These are phyloP conservation scores for Coemansia sp. DNA, from an alignment of 192 early-diverging fungal genomes.

Conservation along the genomic window DNA sequence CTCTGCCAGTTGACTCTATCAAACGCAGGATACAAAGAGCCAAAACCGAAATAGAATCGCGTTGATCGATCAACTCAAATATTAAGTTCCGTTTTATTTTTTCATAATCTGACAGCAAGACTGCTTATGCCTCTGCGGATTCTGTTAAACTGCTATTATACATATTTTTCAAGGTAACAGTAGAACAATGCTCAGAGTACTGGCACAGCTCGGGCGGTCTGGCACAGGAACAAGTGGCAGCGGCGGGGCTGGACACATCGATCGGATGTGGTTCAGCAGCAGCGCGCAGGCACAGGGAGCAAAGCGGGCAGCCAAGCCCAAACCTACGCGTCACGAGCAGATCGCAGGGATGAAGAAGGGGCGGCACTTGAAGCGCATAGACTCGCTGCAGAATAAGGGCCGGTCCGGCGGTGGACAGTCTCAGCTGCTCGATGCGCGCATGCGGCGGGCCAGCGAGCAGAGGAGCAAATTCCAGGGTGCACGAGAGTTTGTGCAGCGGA, in stretches of 20 bases:
- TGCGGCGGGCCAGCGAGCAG: constrained; percentile 35
- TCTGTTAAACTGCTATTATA: not conserved
- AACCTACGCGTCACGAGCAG: constrained; percentile 18
- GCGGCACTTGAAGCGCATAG: constrained; percentile 21
- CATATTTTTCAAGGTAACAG: too few relatives aligned
- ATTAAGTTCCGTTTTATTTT: too few relatives aligned
- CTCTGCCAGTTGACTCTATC: constrained; percentile 13
- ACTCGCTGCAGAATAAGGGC: constrained; percentile 14
- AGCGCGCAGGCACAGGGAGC: constrained; percentile 5
- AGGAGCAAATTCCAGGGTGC: constrained; percentile 26
- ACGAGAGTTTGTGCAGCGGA: constrained; percentile 27
- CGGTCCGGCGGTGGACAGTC: constrained; percentile 32
- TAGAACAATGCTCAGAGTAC: not conserved
- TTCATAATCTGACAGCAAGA: too few relatives aligned
- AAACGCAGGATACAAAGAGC: constrained; percentile 8
- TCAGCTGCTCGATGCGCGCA: constrained; percentile 34
- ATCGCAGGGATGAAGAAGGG: constrained; percentile 17
- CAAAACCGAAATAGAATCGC: not conserved
- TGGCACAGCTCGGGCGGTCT: not conserved
- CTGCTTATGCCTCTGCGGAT: not conserved
- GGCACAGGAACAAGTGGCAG: not conserved
- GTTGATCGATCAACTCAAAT: too few relatives aligned
- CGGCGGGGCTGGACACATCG: not conserved
- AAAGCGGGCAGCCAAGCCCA: constrained; percentile 5
- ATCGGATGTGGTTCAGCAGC: not conserved